Percentiles rank a stretch among this genome's conserved stretches.
These are phyloP conservation scores for Raphanus hybrid DNA, from an alignment of 441 rosid species.

Conservation along the genomic window DNA sequence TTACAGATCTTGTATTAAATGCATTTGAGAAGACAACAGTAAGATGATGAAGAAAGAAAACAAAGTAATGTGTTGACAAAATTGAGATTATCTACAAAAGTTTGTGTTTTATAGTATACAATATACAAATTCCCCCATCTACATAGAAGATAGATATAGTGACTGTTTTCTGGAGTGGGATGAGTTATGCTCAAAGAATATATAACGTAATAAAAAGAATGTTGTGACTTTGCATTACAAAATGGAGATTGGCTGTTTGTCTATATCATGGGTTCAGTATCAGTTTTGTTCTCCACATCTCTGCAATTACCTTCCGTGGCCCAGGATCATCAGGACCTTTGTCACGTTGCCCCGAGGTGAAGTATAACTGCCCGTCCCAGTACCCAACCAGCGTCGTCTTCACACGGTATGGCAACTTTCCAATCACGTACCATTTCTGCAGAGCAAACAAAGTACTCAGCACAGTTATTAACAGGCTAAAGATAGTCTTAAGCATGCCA, in stretches of 20 bases:
- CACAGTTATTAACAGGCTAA: background rate
- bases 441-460: slow-evolving; percentile 10
- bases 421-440: slow-evolving; percentile 92
- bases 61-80: background rate
- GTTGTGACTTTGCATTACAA: slow-evolving; percentile 12
- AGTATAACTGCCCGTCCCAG: slow-evolving; percentile 86
- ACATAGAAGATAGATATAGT: slow-evolving; percentile 17
- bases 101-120: slow-evolving; percentile 20
- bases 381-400: slow-evolving; percentile 86
- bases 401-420: slow-evolving; percentile 90
- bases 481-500: background rate
- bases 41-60: background rate
- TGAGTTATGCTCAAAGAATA: slow-evolving; percentile 30
- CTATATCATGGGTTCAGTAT: slow-evolving; percentile 42
- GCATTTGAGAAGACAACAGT: background rate
- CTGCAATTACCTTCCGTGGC: slow-evolving; percentile 80
- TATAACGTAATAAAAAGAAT: slow-evolving; percentile 25
- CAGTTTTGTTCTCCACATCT: slow-evolving; percentile 92
- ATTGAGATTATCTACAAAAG: background rate
- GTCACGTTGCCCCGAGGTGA: slow-evolving; percentile 96
- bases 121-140: slow-evolving; percentile 28
- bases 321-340: slow-evolving; percentile 85
- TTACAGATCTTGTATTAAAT: background rate
- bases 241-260: slow-evolving; percentile 3
- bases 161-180: slow-evolving; percentile 19